These are phyloP conservation scores for Vaccinium vitisidaea DNA, from an alignment of 148 eudicot genomes.

Conservation along the genomic window DNA sequence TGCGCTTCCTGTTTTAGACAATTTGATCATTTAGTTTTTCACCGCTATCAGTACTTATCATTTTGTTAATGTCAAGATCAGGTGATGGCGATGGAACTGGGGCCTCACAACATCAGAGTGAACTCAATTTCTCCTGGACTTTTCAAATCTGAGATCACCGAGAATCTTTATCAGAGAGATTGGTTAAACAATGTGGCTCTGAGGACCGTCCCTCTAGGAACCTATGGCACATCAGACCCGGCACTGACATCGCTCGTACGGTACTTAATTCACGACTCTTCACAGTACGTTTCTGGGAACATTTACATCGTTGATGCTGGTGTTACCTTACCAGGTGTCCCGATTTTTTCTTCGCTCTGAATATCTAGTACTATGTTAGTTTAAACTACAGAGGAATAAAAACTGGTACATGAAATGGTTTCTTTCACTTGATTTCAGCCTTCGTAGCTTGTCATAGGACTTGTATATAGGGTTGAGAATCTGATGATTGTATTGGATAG, in stretches of 20 bases:
- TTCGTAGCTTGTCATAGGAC: neutral
- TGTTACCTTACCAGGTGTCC: constrained; percentile 34
- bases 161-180: constrained; percentile 23
- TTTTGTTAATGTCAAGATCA: neutral
- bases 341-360: constrained; percentile 40
- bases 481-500: neutral
- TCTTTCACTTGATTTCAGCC: neutral
- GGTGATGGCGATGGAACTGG: constrained; percentile 40
- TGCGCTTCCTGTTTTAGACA: neutral
- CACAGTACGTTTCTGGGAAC: constrained; percentile 34
- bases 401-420: neutral
- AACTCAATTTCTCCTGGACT: constrained; percentile 39
- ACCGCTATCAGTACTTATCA: neutral
- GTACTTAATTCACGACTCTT: constrained; percentile 36
- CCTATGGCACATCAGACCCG: constrained; percentile 27
- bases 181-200: constrained; percentile 28
- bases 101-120: constrained; percentile 30
- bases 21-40: neutral
- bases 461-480: neutral
- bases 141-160: constrained; percentile 34
- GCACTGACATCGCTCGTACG: constrained; percentile 36
- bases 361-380: neutral
- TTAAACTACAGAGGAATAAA: neutral
- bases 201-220: constrained; percentile 24
- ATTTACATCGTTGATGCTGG: constrained; percentile 42